These are phyloP conservation scores for Calonectria henricotiae DNA, from an alignment of 2,329 filamentous ascomycete genomes.

Conservation along the genomic window DNA sequence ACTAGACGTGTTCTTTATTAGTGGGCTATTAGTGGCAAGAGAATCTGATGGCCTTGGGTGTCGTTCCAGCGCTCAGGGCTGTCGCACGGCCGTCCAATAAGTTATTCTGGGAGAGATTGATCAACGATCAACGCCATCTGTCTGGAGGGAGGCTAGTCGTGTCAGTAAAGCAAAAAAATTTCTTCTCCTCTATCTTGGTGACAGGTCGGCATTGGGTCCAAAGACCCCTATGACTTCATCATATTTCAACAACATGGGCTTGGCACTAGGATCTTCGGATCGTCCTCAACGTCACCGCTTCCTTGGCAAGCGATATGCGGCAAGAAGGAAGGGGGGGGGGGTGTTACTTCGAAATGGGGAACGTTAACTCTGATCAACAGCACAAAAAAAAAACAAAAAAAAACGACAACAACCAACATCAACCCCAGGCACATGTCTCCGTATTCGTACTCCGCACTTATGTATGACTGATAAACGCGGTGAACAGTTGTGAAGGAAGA, in stretches of 20 bases:
- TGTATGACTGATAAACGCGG: constrained; percentile 41
- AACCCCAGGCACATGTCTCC: constrained; percentile 29
- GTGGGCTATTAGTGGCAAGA: constrained; percentile 18
- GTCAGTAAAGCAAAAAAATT: constrained; percentile 19
- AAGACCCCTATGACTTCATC: constrained; percentile 56
- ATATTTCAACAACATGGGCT: constrained; percentile 36
- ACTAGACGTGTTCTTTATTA: constrained; percentile 17
- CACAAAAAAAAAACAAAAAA: neutral
- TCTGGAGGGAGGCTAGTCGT: neutral
- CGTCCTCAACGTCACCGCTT: constrained; percentile 42
- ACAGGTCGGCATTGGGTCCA: constrained; percentile 38
- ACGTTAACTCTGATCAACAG: constrained; percentile 22
- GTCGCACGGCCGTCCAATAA: constrained; percentile 28
- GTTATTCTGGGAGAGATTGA: constrained; percentile 37
- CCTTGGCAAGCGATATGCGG: constrained; percentile 45
- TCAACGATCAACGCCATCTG: constrained; percentile 23
- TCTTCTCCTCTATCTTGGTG: constrained; percentile 5
- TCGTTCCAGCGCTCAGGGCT: constrained; percentile 24
- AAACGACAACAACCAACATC: neutral
- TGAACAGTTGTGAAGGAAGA: constrained; percentile 31
- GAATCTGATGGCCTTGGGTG: constrained; percentile 7
- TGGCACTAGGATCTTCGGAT: constrained; percentile 31
- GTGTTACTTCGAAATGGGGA: constrained; percentile 24
- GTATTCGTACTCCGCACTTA: constrained; percentile 38
- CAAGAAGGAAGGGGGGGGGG: constrained; percentile 40